Conservation (phyloP, 371 early-diverging fungal genomes). For the Syncephalis plumigaleata region DNA sequence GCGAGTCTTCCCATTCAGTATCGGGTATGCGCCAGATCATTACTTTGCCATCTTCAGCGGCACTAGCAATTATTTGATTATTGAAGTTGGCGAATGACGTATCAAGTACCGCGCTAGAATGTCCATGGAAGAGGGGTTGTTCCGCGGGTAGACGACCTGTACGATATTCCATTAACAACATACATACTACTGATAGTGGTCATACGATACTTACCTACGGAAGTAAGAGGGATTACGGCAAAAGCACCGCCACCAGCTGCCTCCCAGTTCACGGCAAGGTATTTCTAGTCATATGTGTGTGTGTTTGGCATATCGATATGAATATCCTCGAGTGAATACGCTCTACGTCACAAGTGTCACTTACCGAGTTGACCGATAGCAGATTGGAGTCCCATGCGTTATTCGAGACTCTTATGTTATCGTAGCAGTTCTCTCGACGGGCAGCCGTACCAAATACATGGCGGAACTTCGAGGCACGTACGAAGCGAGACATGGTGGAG, state of each 20-base stretch:
- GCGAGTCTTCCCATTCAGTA: conserved; percentile 43
- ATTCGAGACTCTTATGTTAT: conserved; percentile 79
- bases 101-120: conserved; percentile 87
- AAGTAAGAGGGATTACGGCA: conserved; percentile 72
- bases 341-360: too few species aligned
- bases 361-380: conserved; percentile 81
- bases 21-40: conserved; percentile 93
- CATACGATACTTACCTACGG: conserved; percentile 57
- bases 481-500: conserved; percentile 44
- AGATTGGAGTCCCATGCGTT: conserved; percentile 96
- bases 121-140: conserved; percentile 80
- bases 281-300: conserved; percentile 30
- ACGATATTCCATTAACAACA: too few species aligned
- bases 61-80: conserved; percentile 77
- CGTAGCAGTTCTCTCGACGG: conserved; percentile 85
- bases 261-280: conserved; percentile 89
- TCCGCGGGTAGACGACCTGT: conserved; percentile 66
- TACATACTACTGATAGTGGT: too few species aligned
- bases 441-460: conserved; percentile 87
- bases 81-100: conserved; percentile 97
- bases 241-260: conserved; percentile 95
- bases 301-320: too few species aligned
- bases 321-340: too few species aligned
- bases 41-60: conserved; percentile 85
- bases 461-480: conserved; percentile 67